Evolutionary conservation across 176 grass and related monocot species (phyloP).

Genomic region (Cocos nucifera): DNA sequence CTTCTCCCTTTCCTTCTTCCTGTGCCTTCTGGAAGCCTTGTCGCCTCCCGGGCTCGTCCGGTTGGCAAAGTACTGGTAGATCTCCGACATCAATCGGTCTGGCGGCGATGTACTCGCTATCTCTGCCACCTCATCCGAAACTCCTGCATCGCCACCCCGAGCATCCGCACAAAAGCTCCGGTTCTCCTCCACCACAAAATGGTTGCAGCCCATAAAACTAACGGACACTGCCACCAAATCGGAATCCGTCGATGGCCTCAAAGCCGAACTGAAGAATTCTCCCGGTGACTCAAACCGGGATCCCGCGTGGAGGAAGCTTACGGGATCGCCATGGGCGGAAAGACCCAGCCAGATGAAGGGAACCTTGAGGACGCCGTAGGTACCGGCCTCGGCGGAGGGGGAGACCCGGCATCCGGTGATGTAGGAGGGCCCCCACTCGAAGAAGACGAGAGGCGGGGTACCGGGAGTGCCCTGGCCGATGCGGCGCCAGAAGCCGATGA

Average conservation of each 20-base stretch:
- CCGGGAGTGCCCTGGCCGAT: constrained; percentile 21
- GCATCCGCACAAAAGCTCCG: too few relatives aligned
- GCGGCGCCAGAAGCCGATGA: constrained; percentile 37
- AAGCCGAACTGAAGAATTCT: too few relatives aligned
- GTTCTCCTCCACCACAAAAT: constrained; percentile 20
- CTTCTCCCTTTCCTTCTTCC: neutral
- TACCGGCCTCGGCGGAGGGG: constrained; percentile 14
- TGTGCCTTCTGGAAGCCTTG: constrained; percentile 24
- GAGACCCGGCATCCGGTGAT: constrained; percentile 24
- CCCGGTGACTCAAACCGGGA: too few relatives aligned
- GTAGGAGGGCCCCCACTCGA: constrained; percentile 22
- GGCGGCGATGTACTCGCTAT: constrained; percentile 19
- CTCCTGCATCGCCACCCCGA: neutral
- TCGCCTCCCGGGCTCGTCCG: constrained; percentile 23
- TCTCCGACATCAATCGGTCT: constrained; percentile 25
- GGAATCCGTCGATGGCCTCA: neutral
- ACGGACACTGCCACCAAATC: constrained; percentile 13
- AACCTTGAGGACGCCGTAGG: constrained; percentile 15
- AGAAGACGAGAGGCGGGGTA: constrained; percentile 19
- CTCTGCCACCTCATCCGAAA: constrained; percentile 4
- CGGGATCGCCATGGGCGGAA: constrained; percentile 14
- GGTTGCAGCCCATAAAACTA: constrained; percentile 22
- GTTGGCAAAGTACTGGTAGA: constrained; percentile 30
- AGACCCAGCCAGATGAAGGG: constrained; percentile 20
- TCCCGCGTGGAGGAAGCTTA: constrained; percentile 2